Evolutionary conservation across 129 eudicot genomes (phyloP).

Genomic region (Silybum marianum): DNA sequence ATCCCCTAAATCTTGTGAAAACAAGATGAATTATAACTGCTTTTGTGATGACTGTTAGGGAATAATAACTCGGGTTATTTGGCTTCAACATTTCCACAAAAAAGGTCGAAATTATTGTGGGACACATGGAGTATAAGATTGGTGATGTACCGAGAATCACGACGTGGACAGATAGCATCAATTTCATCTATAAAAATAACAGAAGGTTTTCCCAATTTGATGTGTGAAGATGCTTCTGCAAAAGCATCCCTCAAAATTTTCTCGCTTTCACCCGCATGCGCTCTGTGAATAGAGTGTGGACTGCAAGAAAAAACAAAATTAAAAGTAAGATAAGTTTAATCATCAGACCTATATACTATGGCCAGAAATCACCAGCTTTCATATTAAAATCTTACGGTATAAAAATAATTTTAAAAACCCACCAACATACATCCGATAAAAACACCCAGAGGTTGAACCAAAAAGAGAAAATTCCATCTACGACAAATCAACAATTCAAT

Average conservation of each 20-base stretch:
- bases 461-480: not conserved
- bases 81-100: not conserved
- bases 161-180: constrained; percentile 91
- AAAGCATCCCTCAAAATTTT: constrained; percentile 82
- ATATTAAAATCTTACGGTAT: not conserved
- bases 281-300: constrained; percentile 89
- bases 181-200: constrained; percentile 95
- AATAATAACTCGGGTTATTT: not conserved
- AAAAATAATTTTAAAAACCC: not conserved
- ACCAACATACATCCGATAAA: not conserved
- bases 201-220: constrained; percentile 73
- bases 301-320: constrained; percentile 50
- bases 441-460: not conserved
- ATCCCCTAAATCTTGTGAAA: not conserved
- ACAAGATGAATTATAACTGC: not conserved
- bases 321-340: constrained; percentile 8
- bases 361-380: not conserved
- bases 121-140: not conserved
- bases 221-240: constrained; percentile 69
- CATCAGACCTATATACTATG: not conserved
- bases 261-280: constrained; percentile 96
- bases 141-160: constrained; percentile 70
- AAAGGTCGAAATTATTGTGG: not conserved
- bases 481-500: not conserved
- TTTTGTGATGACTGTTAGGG: not conserved